Conservation (phyloP, 1,284 basidiomycete genomes). For the Tilletia walkeri region DNA sequence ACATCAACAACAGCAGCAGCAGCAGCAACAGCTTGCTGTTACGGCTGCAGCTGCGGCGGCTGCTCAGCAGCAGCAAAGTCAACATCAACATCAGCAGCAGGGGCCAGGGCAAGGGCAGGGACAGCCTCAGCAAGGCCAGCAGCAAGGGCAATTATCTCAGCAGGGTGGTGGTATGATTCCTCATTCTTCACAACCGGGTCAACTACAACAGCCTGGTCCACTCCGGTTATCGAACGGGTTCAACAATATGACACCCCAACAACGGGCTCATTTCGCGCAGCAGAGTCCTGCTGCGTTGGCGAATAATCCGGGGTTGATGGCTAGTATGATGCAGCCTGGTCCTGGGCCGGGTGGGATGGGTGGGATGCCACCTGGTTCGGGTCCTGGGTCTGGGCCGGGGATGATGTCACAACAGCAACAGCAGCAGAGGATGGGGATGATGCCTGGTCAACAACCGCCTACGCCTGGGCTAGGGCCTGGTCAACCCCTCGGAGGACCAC, state of each 20-base stretch:
- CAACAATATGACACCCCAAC: slow-evolving; percentile 18
- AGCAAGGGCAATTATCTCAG: no score
- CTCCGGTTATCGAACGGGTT: background rate
- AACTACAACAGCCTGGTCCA: background rate
- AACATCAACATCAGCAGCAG: background rate
- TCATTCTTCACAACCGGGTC: background rate
- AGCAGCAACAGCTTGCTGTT: background rate
- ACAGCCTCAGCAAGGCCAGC: no score
- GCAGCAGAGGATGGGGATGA: slow-evolving; percentile 2
- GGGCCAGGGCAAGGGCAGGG: no score
- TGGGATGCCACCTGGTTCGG: background rate
- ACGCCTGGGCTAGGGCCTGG: background rate
- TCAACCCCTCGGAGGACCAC: background rate
- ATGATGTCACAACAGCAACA: background rate
- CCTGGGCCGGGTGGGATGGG: background rate
- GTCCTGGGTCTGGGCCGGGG: background rate
- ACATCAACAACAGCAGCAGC: slow-evolving; percentile 12
- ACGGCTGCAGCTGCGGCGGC: slow-evolving; percentile 4
- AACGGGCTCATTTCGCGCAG: slow-evolving; percentile 13
- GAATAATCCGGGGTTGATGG: slow-evolving; percentile 15
- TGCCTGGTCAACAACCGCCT: background rate
- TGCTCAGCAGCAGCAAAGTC: slow-evolving; percentile 15
- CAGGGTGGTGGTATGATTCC: no score
- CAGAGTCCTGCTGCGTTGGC: slow-evolving; percentile 5
- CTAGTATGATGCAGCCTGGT: slow-evolving; percentile 14